Base-by-base conservation (phyloP, 805 yeast genomes). In the Sungouiella blattae region DNA sequence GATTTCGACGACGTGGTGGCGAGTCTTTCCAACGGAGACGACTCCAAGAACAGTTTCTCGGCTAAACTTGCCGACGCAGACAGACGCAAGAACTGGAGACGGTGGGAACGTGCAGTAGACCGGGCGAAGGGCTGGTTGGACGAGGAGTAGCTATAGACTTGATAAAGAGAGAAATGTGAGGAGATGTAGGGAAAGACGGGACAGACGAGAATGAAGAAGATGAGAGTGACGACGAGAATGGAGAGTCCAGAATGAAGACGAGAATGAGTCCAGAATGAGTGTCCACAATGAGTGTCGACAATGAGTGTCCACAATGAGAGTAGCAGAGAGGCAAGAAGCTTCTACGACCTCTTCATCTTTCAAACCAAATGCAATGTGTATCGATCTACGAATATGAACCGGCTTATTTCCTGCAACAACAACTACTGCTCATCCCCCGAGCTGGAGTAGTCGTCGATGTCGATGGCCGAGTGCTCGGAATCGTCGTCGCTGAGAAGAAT, bases 71-170 rank as follows among this genome's bases (percentile, higher is more conserved):
- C 69, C 3, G 83, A 76, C 46, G 67, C 65, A 7, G 78, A 74
- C 34, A 73, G 95, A 51, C 69, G 79, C 39, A 71, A 65, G 46
- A 62, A 62, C 47, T 84, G 91, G 85, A 67, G 65, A 33, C 64
- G 81, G 46, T 89, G 98, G 98, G 86, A 85, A 54, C 73, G 76
- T 29, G 98, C 95, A 2, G 78, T 89, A 14, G 80, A 77, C 50
- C 74, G 94, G 51, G 83, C 95, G 20, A 73, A 64, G 43, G 89
- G 87, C 29, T 89, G 98, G 98, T 66, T 84, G 41, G 69, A 66
- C 32, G 71, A 67, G 16, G 63, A 57, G 21, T 46, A 40, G 27
- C 8, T 13, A 6, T 6, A 3, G 12, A 5, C 11, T 6, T 9
- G 22, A n/a, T n/a, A n/a, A n/a, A n/a, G n/a, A n/a, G n/a, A n/a